A percentile compares a stretch with the other conserved stretches of the same genome.
Evolutionary conservation across 768 basidiomycete species (phyloP).

Genomic region (Arthromyces matolae): DNA sequence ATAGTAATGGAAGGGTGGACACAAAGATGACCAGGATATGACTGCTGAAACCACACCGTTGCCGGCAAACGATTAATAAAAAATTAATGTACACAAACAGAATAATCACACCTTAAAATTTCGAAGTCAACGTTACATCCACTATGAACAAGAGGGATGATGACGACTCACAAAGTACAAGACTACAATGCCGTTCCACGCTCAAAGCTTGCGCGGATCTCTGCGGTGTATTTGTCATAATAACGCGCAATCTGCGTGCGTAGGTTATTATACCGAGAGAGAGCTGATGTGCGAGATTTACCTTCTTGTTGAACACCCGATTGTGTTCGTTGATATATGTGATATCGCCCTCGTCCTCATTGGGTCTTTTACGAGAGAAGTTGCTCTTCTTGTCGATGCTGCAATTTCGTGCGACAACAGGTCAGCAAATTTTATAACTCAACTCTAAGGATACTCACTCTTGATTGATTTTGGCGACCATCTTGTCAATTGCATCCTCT

Average conservation of each 20-base stretch:
- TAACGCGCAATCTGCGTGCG: constrained; percentile 77
- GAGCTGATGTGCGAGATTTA: constrained; percentile 22
- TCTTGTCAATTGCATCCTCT: constrained; percentile 92
- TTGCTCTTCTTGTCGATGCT: constrained; percentile 89
- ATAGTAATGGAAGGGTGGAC: too few species aligned
- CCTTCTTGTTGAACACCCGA: constrained; percentile 98
- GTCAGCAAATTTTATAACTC: too few species aligned
- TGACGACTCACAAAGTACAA: too few species aligned
- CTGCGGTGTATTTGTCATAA: constrained; percentile 95
- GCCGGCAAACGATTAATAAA: too few species aligned
- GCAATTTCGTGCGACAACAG: constrained; percentile 1
- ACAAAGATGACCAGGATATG: too few species aligned
- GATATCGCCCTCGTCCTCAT: constrained; percentile 94
- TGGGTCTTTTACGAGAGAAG: constrained; percentile 82
- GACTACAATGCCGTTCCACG: constrained; percentile 84
- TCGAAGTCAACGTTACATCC: too few species aligned
- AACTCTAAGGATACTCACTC: too few species aligned
- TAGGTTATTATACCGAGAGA: neutral
- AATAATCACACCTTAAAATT: too few species aligned
- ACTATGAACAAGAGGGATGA: too few species aligned
- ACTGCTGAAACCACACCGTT: too few species aligned
- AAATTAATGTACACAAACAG: too few species aligned
- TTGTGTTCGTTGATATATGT: constrained; percentile 99
- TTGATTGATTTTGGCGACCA: constrained; percentile 86
- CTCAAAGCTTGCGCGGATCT: constrained; percentile 97